Evolutionary conservation across 2,329 filamentous ascomycete genomes (phyloP), one percentile per base, ranked within the genome.

Genomic region (Aureobasidium leucospermi): DNA sequence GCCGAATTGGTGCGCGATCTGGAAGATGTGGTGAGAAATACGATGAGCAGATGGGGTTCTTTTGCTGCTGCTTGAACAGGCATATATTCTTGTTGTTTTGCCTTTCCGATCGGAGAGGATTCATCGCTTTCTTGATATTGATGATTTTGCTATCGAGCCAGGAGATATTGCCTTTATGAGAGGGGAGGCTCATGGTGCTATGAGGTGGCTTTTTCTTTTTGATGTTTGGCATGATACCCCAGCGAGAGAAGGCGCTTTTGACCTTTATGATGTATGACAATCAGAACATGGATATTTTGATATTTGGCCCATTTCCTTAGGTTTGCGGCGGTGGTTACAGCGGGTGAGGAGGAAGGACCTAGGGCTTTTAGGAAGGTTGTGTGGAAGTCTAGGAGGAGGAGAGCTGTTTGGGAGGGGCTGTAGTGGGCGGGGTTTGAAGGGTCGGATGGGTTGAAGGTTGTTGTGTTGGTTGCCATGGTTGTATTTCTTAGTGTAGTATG

Each of bases 381-480:
- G 61, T 71, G 68, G 51, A 70, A 71, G 63, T 71, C 69, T 6
- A 71, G 65, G 9, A 71, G 65, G n/a, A 71, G 62, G 2, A 71
- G 52, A 8, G 67, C 67, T 1, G 69, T 71, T 49, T 71, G 61
- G 15, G 64, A 64, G 9, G 68, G 63, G 9, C 60, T 56, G 53
- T 70, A 67, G 63, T 62, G 62, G 52, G 62, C 62, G 15, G 63
- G 67, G 4, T 39, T 32, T 23, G 62, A 36, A 10, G 31, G 11
- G 46, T 63, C 58, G 19, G 23, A 23, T 23, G 23, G 23, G 23
- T 23, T 23, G 23, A 23, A 23, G 23, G 23, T 23, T 23, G 23
- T 23, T 23, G 23, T 23, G 23, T 23, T 23, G 23, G 3, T 3
- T 4, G 3, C 23, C 23, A 23, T 23, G 23, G 3, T 23, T 23